Base-by-base conservation (phyloP, 2,329 filamentous ascomycete species). In the Meredithiella fracta region DNA sequence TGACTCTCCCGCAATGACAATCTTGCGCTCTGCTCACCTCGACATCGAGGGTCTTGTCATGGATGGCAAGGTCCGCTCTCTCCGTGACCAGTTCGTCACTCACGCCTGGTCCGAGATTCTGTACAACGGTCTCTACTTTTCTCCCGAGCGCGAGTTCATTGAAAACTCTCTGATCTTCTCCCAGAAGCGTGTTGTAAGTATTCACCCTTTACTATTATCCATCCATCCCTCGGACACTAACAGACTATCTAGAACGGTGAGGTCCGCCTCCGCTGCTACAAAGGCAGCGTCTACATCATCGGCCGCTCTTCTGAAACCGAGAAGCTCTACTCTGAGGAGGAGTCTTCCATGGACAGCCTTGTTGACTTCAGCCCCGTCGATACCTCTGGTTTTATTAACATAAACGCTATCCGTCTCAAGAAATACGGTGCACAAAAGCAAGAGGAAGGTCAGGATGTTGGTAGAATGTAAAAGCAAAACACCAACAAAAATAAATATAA, bases 321-420 rank as follows among this genome's bases (percentile, higher is more conserved):
- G 62, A 78, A 77, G 65, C 69, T 79, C 5, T 78, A 78, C 68
- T 69, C 65, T 14, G 70, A 72, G 63, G 65, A 72, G 49, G 68
- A 77, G 58, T 68, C 70, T 1, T 70, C 66, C 56, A 78, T 78
- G 74, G 74, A 76, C 63, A 67, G 68, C 14, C 70, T 76, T 5
- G 67, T 70, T 29, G 67, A 65, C 42, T 73, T 73, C 64, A 64
- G 60, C 51, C 69, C 67, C 53, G 62, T 65, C 55, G 70, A 71
- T 54, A 71, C 70, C 7, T 65, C 64, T 11, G 74, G 74, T 25
- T 82, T 83, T 65, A 80, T 91, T 64, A 75, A 74, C 54, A 82
- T 88, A 62, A 75, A 91, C 64, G 78, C 78, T 60, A 84, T 85
- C 61, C 73, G 78, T 47, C 69, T 84, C 52, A 71, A 80, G 69